Evolutionary conservation across 2,329 filamentous ascomycete species (phyloP), one percentile per base, ranked within the genome.

Genomic region (Bipolaris gigantea): DNA sequence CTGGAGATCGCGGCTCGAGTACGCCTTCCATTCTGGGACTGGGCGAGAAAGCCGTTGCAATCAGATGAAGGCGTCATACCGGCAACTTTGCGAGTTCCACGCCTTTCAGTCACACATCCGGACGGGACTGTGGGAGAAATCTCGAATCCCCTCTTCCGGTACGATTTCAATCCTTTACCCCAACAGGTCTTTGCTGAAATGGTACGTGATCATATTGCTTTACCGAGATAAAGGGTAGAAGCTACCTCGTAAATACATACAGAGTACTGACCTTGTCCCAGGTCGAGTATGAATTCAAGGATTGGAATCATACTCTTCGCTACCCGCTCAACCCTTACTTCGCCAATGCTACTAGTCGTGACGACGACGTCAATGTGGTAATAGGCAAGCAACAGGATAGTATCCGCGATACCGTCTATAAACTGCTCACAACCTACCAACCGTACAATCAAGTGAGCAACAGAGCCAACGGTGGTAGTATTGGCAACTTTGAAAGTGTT

Each of bases 11-110:
- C 68, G 1, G 51, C 64, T 21, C 65, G 56, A 36, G 56, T 71
- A 16, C 67, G 71, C 2, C 50, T 72, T n/a, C 69, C 70, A 8
- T 72, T 71, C 54, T 72, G 67, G 69, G 70, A 73, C 51, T 73
- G 70, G 71, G 70, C 68, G 0, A 61, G 66, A 21, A 51, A 67
- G 34, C 65, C 69, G 2, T 47, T 60, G 0, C 54, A 65, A 27
- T 44, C 40, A 10, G 56, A 55, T 5, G 65, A 70, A 42, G 67
- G 66, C 32, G 58, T 57, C 21, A 64, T 72, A 51, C 70, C 70
- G 2, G 35, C 49, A 5, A 64, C 58, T 50, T 56, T 72, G 15
- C 60, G 67, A 41, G 47, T 55, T 25, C 39, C 38, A 11, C 64
- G 55, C 6, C 57, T 48, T 7, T 61, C 47, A 2, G 62, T 72